Evolutionary conservation across 306 rosid genomes (phyloP), one percentile per base, ranked within the genome.

Genomic region (Astragalus glycyphyllos): DNA sequence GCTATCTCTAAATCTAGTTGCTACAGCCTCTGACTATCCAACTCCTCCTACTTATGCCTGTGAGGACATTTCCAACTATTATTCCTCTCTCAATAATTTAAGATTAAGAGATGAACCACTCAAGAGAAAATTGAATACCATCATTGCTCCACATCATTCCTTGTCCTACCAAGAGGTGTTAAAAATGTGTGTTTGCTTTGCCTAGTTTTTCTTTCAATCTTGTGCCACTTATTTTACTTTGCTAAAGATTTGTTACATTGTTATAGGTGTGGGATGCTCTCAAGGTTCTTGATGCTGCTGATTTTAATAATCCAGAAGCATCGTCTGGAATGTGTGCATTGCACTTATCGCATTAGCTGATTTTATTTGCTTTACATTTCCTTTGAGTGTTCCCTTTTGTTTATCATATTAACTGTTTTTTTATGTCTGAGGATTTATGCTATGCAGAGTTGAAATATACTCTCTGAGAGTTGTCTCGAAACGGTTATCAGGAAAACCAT

Each of bases 281-380:
- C 65, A 85, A 87, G 84, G 51, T 89, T 81, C 86, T 89, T 63
- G 96, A 89, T 66, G 96, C 92, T 73, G 91, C 96, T 45, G 82
- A 87, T 73, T 46, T 87, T 71, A 83, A 87, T 69, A 58, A 73
- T 6, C 92, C 96, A 14, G 81, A 82, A 46, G 74, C 77, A 69
- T 89, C 89, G n/a, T 66, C 69, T 0, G 86, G 41, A 60, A 74
- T 89, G 90, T 87, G 82, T 69, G 69, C 13, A 59, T 55, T 65
- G 58, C 23, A 46, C 62, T 48, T 58, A 37, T 20, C 56, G 6
- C 11, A 16, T 37, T 32, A 1, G 31, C 7, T 23, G 38, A 11
- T 15, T 40, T 17, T 8, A 58, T 37, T 35, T 37, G 41, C 57
- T 77, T 55, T 74, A 16, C 11, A 9, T 12, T 49, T 41, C 16